phyloP scores from a whole-genome alignment of 2,329 filamentous ascomycete genomes.

The Metarhizium album region DNA sequence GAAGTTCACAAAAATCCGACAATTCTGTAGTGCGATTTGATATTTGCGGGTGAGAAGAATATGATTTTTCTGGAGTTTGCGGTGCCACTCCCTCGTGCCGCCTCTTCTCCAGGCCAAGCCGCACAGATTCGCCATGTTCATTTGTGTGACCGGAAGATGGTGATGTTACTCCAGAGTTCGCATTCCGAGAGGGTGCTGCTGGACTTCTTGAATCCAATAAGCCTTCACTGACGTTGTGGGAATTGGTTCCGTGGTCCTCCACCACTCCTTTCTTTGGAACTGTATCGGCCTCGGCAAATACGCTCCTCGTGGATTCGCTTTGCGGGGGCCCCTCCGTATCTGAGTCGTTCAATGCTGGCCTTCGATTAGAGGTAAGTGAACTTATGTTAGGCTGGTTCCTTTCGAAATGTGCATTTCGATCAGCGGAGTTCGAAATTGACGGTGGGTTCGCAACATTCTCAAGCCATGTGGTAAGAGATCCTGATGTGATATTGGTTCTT shows the following conservation, averaged over 20 bases:
- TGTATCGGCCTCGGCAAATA: too few species aligned
- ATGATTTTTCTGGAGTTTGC: neutral
- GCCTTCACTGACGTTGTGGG: too few species aligned
- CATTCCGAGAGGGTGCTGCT: neutral
- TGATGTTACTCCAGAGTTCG: neutral
- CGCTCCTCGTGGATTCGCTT: too few species aligned
- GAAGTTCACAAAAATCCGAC: neutral
- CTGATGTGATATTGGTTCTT: neutral
- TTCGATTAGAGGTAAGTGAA: neutral
- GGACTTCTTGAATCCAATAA: neutral
- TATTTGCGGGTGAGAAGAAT: neutral
- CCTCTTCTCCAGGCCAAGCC: neutral
- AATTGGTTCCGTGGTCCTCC: too few species aligned
- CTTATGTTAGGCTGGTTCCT: neutral
- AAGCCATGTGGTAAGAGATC: conserved; percentile 1
- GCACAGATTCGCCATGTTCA: neutral
- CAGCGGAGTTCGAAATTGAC: neutral
- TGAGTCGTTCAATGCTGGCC: neutral
- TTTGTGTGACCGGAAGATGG: neutral
- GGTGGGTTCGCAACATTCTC: neutral
- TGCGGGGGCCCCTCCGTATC: neutral
- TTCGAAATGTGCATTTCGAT: neutral
- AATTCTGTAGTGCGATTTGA: neutral
- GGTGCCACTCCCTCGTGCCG: neutral
- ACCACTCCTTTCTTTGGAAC: too few species aligned